phyloP scores from a whole-genome alignment of 2,329 filamentous ascomycete species.

The Bipolaris gigantea region DNA sequence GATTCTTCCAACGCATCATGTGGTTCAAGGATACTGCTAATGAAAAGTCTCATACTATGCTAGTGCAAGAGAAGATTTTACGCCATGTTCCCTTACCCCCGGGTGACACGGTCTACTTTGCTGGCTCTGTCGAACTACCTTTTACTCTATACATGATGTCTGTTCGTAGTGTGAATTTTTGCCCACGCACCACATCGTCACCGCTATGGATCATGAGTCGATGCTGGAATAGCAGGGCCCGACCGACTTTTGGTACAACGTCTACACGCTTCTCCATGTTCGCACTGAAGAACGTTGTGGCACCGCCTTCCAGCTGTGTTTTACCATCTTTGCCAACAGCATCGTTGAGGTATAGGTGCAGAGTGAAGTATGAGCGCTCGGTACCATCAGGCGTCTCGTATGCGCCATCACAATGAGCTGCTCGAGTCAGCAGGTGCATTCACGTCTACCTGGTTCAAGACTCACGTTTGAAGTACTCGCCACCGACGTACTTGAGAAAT shows the following conservation, averaged over 20 bases:
- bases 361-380: constrained; percentile 56
- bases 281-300: constrained; percentile 55
- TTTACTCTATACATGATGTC: constrained; percentile 57
- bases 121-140: constrained; percentile 6
- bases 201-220: constrained; percentile 56
- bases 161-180: constrained; percentile 59
- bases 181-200: constrained; percentile 56
- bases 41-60: constrained; percentile 1
- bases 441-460: background rate
- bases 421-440: constrained; percentile 15
- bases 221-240: constrained; percentile 61
- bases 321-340: constrained; percentile 33
- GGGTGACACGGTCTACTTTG: background rate
- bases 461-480: constrained; percentile 69
- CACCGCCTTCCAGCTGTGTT: constrained; percentile 54
- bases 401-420: constrained; percentile 67
- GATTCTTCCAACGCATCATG: background rate
- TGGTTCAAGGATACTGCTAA: constrained; percentile 49
- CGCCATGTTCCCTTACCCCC: background rate
- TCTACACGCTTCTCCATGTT: constrained; percentile 43
- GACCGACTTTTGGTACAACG: constrained; percentile 55
- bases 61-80: background rate
- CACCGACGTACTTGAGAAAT: constrained; percentile 71
- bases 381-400: constrained; percentile 61
- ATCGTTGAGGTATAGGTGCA: constrained; percentile 60